Evolutionary conservation across 305 asterid species (phyloP).

Genomic region (Fraxinus ornus): DNA sequence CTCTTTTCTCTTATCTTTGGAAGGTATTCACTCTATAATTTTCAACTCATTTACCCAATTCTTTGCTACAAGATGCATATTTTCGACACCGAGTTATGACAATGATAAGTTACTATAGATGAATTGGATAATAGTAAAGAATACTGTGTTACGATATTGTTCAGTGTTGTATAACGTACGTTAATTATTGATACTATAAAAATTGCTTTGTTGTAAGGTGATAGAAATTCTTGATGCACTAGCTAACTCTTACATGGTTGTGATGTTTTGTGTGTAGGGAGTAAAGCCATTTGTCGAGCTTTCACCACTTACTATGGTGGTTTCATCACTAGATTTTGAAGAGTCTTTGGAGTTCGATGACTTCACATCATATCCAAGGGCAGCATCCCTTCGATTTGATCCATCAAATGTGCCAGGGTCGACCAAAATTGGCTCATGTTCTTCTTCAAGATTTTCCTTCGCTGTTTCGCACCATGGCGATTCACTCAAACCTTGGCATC

Average conservation of each 20-base stretch:
- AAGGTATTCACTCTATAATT: slow-evolving; percentile 48
- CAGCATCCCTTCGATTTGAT: slow-evolving; percentile 69
- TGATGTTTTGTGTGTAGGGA: slow-evolving; percentile 43
- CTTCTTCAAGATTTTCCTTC: slow-evolving; percentile 83
- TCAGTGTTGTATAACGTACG: background rate
- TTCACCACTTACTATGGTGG: slow-evolving; percentile 46
- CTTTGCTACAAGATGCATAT: background rate
- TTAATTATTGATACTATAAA: background rate
- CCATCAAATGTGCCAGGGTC: slow-evolving; percentile 43
- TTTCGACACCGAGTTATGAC: background rate
- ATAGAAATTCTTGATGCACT: background rate
- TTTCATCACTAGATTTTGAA: slow-evolving; percentile 73
- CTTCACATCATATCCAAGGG: slow-evolving; percentile 55
- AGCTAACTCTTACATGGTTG: background rate
- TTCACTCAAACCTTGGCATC: slow-evolving; percentile 86
- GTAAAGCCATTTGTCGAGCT: slow-evolving; percentile 78
- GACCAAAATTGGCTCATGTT: slow-evolving; percentile 62
- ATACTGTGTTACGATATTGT: background rate
- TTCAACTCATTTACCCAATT: slow-evolving; percentile 23
- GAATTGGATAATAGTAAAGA: background rate
- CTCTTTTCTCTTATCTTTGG: slow-evolving; percentile 85
- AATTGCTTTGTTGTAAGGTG: background rate
- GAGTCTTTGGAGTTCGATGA: slow-evolving; percentile 62
- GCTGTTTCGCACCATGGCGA: slow-evolving; percentile 83
- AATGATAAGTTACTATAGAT: no score